Base-by-base conservation (phyloP, 1,284 basidiomycete species). In the Lignosus rhinocerotis region DNA sequence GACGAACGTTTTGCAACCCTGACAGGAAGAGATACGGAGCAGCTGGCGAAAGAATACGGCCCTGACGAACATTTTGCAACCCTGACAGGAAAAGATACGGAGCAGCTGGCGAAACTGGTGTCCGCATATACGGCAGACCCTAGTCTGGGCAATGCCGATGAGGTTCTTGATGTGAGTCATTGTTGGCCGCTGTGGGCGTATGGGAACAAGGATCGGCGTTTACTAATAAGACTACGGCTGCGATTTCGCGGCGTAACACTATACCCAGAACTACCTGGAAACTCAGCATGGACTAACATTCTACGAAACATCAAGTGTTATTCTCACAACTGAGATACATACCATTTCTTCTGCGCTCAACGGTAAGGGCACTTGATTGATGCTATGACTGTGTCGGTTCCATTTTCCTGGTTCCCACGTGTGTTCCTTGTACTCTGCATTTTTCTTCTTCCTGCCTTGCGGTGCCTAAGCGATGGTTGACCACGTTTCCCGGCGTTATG, bases 261-360 rank as follows among this genome's bases (percentile, higher is more conserved):
- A 9, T 25, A 58, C 33, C 62, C 92, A 58, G 90, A 83, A 79
- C 64, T 83, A 85, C 66, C 73, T 91, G 48, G 87, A 91, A 34
- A 76, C 81, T 12, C 77, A 78, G 54, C 87, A 91, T 66, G 83
- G 88, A 61, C 74, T 84, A 21, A 76, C 80, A 0, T 77, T 82
- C 44, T 84, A 84, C 59, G 73, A 76, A 31, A 83, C 78, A 8
- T 84, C 84, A 6, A 81, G 83, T 52, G 72, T 76, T 50, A 76
- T 84, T 42, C 73, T 90, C 31, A 74, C 75, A 21, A 75, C 84
- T 4, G 88, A 92, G 70, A 77, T 86, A 32, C 81, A 87, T 16
- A 77, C 81, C 0, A 85, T 93, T 44, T 70, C 77, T 7, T 73
- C 73, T 39, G 85, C 86, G n/a, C 77, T 94, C 19, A 85, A 81